phyloP scores from a whole-genome alignment of 768 basidiomycete genomes.

The Lentinus tigrinus region DNA sequence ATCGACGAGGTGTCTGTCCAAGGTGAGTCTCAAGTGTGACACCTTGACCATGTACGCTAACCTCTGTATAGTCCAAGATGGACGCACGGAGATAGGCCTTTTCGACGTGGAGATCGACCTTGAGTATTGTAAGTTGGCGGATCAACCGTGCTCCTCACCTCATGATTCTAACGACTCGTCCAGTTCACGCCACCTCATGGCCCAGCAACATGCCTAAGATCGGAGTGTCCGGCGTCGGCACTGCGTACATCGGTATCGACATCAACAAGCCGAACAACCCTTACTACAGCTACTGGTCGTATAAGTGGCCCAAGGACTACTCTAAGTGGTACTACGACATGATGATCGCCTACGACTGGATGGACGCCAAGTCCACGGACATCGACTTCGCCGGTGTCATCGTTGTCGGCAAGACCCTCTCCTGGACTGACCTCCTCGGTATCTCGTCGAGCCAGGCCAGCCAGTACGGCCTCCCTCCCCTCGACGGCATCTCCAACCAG shows the following conservation, averaged over 20 bases:
- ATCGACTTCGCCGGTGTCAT: conserved; percentile 12
- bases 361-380: not conserved
- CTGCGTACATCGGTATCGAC: conserved; percentile 6
- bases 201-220: conserved; percentile 4
- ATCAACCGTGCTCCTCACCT: not conserved
- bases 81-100: conserved; percentile 3
- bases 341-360: conserved; percentile 11
- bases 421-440: conserved; percentile 9
- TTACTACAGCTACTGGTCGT: conserved; percentile 11
- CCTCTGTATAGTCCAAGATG: not conserved
- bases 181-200: conserved; percentile 1
- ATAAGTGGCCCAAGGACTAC: conserved; percentile 5
- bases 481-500: conserved; percentile 9
- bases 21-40: not conserved
- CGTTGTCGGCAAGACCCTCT: conserved; percentile 1
- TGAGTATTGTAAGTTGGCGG: conserved; percentile 6
- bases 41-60: not conserved
- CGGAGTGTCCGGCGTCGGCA: not conserved
- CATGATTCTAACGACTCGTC: not conserved
- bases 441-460: not conserved
- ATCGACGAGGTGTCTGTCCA: not conserved
- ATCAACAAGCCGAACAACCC: conserved; percentile 8
- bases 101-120: conserved; percentile 9
- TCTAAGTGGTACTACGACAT: conserved; percentile 16
- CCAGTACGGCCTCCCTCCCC: conserved; percentile 8